These are phyloP conservation scores for Neurospora sublineolata DNA, from an alignment of 495 filamentous ascomycete genomes.

Conservation along the genomic window DNA sequence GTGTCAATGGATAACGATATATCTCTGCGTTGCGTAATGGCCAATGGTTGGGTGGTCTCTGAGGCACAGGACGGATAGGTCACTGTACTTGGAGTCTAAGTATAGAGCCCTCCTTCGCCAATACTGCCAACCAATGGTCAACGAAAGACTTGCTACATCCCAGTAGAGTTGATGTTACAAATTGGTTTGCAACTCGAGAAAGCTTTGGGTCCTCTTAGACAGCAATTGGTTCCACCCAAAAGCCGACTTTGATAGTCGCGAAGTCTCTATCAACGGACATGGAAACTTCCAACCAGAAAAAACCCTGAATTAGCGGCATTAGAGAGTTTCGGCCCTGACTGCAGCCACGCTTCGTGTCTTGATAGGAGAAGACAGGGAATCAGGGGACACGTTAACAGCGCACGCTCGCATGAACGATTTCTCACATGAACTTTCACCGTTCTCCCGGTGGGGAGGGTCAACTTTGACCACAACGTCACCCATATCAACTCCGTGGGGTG, in stretches of 20 bases:
- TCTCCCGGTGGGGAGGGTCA: neutral
- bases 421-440: slow-evolving; percentile 23
- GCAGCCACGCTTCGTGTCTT: slow-evolving; percentile 11
- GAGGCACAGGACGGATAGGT: neutral
- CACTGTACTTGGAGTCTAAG: neutral
- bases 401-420: slow-evolving; percentile 15
- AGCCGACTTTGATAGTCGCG: neutral
- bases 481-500: neutral
- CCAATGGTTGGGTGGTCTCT: neutral
- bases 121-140: neutral
- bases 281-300: neutral
- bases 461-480: neutral
- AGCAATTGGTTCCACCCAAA: neutral
- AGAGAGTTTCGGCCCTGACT: neutral
- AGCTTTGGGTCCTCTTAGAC: neutral
- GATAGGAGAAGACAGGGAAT: slow-evolving; percentile 1
- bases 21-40: neutral
- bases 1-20: neutral
- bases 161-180: neutral
- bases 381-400: slow-evolving; percentile 1
- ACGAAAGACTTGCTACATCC: neutral
- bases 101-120: neutral
- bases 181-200: neutral
- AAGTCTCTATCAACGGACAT: neutral
- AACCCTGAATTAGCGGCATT: neutral